Conservation (phyloP, 768 basidiomycete species). For the Hydnum rufescens region DNA sequence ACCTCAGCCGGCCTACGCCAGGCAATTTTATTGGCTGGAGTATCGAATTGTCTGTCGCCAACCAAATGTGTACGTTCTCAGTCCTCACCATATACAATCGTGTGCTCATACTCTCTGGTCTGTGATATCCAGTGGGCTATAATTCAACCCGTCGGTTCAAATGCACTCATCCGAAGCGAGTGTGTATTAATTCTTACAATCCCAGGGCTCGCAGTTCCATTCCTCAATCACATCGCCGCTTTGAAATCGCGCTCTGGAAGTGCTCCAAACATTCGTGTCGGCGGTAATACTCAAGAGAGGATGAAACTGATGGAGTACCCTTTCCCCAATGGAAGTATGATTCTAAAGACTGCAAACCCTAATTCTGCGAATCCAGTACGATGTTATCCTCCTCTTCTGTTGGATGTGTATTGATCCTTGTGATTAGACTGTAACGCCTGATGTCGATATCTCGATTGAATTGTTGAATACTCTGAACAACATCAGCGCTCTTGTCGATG, state of each 20-base stretch:
- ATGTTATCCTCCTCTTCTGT: neutral
- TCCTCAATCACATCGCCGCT: conserved; percentile 29
- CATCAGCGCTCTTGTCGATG: conserved; percentile 35
- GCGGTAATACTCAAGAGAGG: conserved; percentile 35
- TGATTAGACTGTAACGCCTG: conserved; percentile 35
- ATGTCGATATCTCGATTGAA: conserved; percentile 42
- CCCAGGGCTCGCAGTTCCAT: conserved; percentile 19
- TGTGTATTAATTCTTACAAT: conserved; percentile 3
- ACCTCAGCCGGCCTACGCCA: conserved; percentile 24
- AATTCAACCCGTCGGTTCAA: neutral
- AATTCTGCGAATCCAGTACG: neutral
- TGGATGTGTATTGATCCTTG: neutral
- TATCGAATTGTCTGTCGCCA: conserved; percentile 42
- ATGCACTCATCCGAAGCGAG: neutral
- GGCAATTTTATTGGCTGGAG: conserved; percentile 41
- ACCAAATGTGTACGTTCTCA: conserved; percentile 25
- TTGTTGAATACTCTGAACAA: conserved; percentile 46
- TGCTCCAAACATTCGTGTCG: conserved; percentile 25
- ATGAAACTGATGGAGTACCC: neutral
- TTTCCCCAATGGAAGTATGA: neutral
- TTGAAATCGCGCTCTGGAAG: conserved; percentile 24
- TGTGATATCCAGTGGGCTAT: neutral
- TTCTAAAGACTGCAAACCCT: neutral
- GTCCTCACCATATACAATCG: neutral
- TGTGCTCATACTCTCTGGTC: neutral